phyloP scores from a whole-genome alignment of 2,329 filamentous ascomycete species.

The Scleromitrula shiraiana region DNA sequence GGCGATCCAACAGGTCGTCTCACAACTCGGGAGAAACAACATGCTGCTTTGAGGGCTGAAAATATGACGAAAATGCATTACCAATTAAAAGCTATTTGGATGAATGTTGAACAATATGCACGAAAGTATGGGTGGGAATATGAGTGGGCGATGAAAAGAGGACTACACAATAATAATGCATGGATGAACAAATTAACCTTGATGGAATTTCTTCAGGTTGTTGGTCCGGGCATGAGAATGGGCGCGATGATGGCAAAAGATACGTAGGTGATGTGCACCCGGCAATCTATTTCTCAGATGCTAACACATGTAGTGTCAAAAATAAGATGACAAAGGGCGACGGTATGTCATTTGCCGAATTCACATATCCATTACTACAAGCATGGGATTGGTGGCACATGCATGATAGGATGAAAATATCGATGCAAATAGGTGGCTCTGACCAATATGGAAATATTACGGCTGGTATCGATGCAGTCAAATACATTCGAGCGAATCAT shows the following conservation, averaged over 20 bases:
- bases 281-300: not conserved
- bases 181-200: constrained; percentile 73
- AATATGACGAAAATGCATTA: constrained; percentile 62
- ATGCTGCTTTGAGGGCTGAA: constrained; percentile 44
- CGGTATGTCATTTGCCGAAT: constrained; percentile 91
- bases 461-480: constrained; percentile 78
- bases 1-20: constrained; percentile 71
- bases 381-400: constrained; percentile 96
- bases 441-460: constrained; percentile 97
- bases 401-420: constrained; percentile 58
- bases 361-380: constrained; percentile 87
- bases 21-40: constrained; percentile 48
- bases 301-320: constrained; percentile 49
- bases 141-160: constrained; percentile 60
- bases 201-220: constrained; percentile 63
- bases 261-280: constrained; percentile 71
- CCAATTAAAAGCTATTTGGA: constrained; percentile 66
- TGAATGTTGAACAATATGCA: constrained; percentile 60
- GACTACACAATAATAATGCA: constrained; percentile 69
- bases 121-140: constrained; percentile 55
- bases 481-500: constrained; percentile 57
- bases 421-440: constrained; percentile 87
- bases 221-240: constrained; percentile 68
- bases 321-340: constrained; percentile 75
- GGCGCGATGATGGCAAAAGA: constrained; percentile 85